Percentiles rank a stretch among this genome's conserved stretches.
These are phyloP conservation scores for Cinnamomum chago DNA, from an alignment of 164 flowering plant species.

Conservation along the genomic window DNA sequence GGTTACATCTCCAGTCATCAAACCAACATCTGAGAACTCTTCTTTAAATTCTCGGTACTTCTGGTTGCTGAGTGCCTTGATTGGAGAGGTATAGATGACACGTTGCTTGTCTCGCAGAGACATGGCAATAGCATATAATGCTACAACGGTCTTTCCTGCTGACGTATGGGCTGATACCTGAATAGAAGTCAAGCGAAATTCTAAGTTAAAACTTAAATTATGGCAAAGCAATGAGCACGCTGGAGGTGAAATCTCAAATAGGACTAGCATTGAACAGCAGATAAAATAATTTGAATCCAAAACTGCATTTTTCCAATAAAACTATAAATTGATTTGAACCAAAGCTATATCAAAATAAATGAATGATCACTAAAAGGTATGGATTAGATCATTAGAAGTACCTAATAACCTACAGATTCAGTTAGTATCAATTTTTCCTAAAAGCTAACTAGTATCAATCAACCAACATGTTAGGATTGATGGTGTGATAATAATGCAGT, in stretches of 20 bases:
- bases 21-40: conserved; percentile 95
- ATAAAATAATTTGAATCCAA: too few species aligned
- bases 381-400: neutral
- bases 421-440: too few species aligned
- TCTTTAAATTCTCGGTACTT: conserved; percentile 92
- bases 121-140: conserved; percentile 93
- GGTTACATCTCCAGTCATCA: conserved; percentile 99
- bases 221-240: neutral
- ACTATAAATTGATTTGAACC: too few species aligned
- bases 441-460: too few species aligned
- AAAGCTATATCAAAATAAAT: neutral
- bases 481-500: too few species aligned
- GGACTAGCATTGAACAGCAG: neutral
- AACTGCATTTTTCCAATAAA: too few species aligned
- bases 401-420: neutral
- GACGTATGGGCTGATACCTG: conserved; percentile 99
- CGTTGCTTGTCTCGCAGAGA: conserved; percentile 80
- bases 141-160: conserved; percentile 98
- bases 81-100: conserved; percentile 96
- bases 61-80: conserved; percentile 96
- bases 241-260: neutral
- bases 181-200: neutral
- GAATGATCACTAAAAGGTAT: neutral
- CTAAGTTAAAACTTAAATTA: neutral
- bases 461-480: too few species aligned